phyloP scores from a whole-genome alignment of 1,284 basidiomycete genomes.

The Pseudozyma tsukubaensis region DNA sequence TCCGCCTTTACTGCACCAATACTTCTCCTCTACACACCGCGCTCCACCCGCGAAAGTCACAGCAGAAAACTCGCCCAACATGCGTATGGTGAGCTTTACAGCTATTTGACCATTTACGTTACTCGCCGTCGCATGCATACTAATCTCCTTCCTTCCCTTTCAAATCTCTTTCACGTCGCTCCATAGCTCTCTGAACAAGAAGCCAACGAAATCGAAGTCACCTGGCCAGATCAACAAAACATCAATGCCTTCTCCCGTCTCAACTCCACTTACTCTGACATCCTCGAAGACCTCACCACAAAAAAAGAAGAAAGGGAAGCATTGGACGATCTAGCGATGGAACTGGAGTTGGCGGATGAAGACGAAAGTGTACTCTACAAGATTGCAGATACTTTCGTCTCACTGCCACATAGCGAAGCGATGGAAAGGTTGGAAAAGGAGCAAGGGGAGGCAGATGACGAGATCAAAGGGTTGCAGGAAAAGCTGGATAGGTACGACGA shows the following conservation, averaged over 20 bases:
- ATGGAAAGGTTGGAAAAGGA: slow-evolving; percentile 81
- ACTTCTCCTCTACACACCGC: not conserved
- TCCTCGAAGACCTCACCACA: slow-evolving; percentile 79
- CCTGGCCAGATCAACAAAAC: slow-evolving; percentile 93
- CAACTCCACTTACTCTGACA: slow-evolving; percentile 79
- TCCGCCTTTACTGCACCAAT: not conserved
- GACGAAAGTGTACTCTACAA: slow-evolving; percentile 76
- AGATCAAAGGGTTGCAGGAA: slow-evolving; percentile 74
- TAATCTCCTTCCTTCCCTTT: not conserved
- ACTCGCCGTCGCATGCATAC: not conserved
- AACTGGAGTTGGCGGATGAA: slow-evolving; percentile 76
- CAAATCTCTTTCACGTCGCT: not conserved
- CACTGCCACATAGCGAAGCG: slow-evolving; percentile 79
- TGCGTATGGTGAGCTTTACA: slow-evolving; percentile 41
- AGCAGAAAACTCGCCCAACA: slow-evolving; percentile 10
- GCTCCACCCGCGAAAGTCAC: slow-evolving; percentile 6
- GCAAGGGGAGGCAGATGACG: slow-evolving; percentile 74
- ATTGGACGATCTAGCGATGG: slow-evolving; percentile 85
- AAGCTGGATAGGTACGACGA: slow-evolving; percentile 80
- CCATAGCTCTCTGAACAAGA: slow-evolving; percentile 49
- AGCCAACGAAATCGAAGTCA: slow-evolving; percentile 81
- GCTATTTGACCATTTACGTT: not conserved
- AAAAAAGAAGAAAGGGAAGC: slow-evolving; percentile 92
- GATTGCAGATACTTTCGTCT: slow-evolving; percentile 88
- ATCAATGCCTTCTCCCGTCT: slow-evolving; percentile 94